A percentile compares a stretch with the other conserved stretches of the same genome.
These are phyloP conservation scores for Pythium scleroteichum DNA, from an alignment of 352 stramenopile genomes.

Conservation along the genomic window DNA sequence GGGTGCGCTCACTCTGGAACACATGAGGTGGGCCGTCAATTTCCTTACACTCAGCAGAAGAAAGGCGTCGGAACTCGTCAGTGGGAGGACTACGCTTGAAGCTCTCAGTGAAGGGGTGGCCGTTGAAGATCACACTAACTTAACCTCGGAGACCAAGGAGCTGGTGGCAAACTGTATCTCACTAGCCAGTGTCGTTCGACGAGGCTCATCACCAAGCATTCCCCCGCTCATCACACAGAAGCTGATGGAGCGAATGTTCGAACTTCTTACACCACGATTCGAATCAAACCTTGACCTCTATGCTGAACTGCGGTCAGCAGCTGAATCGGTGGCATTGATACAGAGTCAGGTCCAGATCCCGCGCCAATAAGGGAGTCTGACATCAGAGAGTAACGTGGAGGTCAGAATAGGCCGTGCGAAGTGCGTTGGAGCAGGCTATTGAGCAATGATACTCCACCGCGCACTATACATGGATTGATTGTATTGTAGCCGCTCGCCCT, in stretches of 20 bases:
- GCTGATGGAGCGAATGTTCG: conserved; percentile 61
- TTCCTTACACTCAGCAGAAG: conserved; percentile 53
- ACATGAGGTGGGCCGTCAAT: conserved; percentile 68
- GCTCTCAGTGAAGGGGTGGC: neutral
- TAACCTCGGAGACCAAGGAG: conserved; percentile 46
- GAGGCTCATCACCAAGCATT: conserved; percentile 30
- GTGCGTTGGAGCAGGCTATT: too few species aligned
- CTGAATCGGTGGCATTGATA: conserved; percentile 38
- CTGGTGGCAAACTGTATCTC: conserved; percentile 57
- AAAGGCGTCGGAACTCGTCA: conserved; percentile 36
- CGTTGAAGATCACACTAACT: neutral
- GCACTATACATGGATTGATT: too few species aligned
- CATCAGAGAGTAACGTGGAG: too few species aligned
- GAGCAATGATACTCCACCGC: too few species aligned
- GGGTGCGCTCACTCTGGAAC: conserved; percentile 37
- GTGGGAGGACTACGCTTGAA: neutral
- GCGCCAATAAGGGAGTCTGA: too few species aligned
- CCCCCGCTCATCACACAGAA: conserved; percentile 57
- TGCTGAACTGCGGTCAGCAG: conserved; percentile 41
- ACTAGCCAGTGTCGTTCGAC: conserved; percentile 52
- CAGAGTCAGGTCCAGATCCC: conserved; percentile 9
- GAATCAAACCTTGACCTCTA: conserved; percentile 70
- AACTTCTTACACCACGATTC: conserved; percentile 52
- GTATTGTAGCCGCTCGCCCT: too few species aligned
- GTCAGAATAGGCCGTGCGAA: too few species aligned